Evolutionary conservation across 1,139 yeast species (phyloP).

Genomic region (Suhomyces yuchorum): DNA sequence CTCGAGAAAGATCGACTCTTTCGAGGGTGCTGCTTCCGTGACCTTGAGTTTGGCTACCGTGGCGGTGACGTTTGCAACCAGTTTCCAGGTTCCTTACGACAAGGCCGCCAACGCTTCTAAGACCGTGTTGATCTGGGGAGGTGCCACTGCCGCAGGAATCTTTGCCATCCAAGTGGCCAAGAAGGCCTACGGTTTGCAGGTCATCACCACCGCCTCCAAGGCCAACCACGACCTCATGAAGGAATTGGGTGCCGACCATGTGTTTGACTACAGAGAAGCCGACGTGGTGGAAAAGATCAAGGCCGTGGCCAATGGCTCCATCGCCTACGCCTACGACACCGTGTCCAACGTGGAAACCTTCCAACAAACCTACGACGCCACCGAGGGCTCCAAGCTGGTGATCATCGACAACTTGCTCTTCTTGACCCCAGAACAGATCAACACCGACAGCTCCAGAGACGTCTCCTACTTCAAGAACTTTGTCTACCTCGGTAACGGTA

Average conservation of each 20-base stretch:
- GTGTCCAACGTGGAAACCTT: conserved; percentile 45
- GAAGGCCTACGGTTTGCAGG: conserved; percentile 51
- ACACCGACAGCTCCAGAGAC: conserved; percentile 20
- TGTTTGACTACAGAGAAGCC: conserved; percentile 60
- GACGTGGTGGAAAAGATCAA: conserved; percentile 55
- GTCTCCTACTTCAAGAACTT: conserved; percentile 32
- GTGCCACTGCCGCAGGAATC: conserved; percentile 59
- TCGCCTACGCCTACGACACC: conserved; percentile 59
- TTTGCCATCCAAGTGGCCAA: conserved; percentile 60
- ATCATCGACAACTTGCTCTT: too few relatives aligned
- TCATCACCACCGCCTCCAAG: conserved; percentile 54
- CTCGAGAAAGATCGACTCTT: conserved; percentile 43
- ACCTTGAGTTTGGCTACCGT: conserved; percentile 55
- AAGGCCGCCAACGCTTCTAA: conserved; percentile 30
- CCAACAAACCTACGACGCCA: conserved; percentile 45
- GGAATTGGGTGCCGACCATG: conserved; percentile 58
- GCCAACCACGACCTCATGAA: conserved; percentile 46
- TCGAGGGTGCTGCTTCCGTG: conserved; percentile 64
- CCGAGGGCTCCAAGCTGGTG: conserved; percentile 30
- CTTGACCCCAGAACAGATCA: conserved; percentile 6
- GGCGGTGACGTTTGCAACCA: conserved; percentile 32
- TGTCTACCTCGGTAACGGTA: conserved; percentile 40
- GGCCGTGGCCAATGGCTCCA: conserved; percentile 37
- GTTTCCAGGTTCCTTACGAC: conserved; percentile 26
- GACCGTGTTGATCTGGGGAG: conserved; percentile 60